Percentiles rank a stretch among this genome's conserved stretches.
These are phyloP conservation scores for Wickerhamiella infanticola DNA, from an alignment of 1,139 yeast genomes.

Conservation along the genomic window DNA sequence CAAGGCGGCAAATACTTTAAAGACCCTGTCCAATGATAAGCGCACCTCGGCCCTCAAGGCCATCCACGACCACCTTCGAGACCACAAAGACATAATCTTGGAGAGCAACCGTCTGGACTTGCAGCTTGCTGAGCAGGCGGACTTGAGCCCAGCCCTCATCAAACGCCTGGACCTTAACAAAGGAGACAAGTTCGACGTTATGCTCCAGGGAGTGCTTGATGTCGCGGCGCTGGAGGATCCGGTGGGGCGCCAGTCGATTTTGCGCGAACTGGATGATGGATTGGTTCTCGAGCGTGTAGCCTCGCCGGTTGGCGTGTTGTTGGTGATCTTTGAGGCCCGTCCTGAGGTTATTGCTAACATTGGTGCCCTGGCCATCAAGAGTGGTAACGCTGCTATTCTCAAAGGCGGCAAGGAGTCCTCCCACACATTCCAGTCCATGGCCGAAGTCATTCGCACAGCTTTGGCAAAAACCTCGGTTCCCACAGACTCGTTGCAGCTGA, in stretches of 20 bases:
- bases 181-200: constrained; percentile 75
- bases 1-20: constrained; percentile 60
- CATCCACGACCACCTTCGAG: constrained; percentile 53
- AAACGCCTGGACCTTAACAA: constrained; percentile 71
- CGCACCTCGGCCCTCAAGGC: constrained; percentile 58
- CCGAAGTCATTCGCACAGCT: constrained; percentile 50
- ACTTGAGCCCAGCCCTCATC: constrained; percentile 52
- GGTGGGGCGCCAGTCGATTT: constrained; percentile 68
- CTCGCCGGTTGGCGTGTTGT: constrained; percentile 85
- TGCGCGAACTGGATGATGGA: constrained; percentile 75
- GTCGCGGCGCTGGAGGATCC: constrained; percentile 85
- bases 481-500: constrained; percentile 63
- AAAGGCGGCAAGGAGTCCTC: constrained; percentile 94
- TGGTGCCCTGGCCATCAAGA: constrained; percentile 86
- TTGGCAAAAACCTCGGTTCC: constrained; percentile 57
- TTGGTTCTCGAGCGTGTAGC: constrained; percentile 68
- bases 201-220: constrained; percentile 89
- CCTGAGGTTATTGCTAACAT: constrained; percentile 98
- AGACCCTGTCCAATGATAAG: constrained; percentile 57
- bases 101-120: constrained; percentile 63
- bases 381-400: constrained; percentile 81
- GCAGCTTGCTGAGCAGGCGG: constrained; percentile 43
- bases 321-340: constrained; percentile 88
- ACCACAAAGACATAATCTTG: constrained; percentile 44
- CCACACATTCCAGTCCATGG: constrained; percentile 71